Evolutionary conservation across 1,284 basidiomycete species (phyloP), one percentile per base, ranked within the genome.

Genomic region (Austroboletus niveus): DNA sequence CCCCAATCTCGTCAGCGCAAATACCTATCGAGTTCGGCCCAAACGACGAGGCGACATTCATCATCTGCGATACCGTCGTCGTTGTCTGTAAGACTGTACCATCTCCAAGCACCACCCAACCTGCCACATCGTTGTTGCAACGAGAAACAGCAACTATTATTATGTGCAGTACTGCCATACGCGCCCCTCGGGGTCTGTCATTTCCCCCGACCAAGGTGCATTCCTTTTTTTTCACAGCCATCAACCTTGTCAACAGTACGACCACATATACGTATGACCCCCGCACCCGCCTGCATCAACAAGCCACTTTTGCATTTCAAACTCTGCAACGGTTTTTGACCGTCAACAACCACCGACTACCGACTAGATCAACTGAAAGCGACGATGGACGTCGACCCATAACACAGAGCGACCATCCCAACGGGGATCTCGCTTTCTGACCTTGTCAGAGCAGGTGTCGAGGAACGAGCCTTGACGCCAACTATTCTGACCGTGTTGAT

Each of bases 191-290:
- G n/a, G n/a, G n/a, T n/a, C n/a, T n/a, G n/a, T n/a, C n/a, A n/a
- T n/a, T n/a, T n/a, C n/a, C n/a, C n/a, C n/a, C n/a, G n/a, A n/a
- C n/a, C n/a, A n/a, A n/a, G n/a, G n/a, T n/a, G n/a, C n/a, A n/a
- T n/a, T n/a, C n/a, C n/a, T n/a, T n/a, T n/a, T n/a, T n/a, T n/a
- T n/a, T n/a, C n/a, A n/a, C n/a, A n/a, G n/a, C n/a, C n/a, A n/a
- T n/a, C n/a, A n/a, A n/a, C n/a, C n/a, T n/a, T n/a, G n/a, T n/a
- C 57, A 85, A 94, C 71, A 92, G 89, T 1, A 85, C 87, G 1
- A 86, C 87, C 0, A 69, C 81, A 2, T 90, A 91, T 66, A 66
- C 75, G 14, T 97, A 97, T 66, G 87, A 92, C 61, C 66, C 86
- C 11, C 77, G 81, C 95, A 98, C 17, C 17, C 17, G 17, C 17